A percentile compares a stretch with the other conserved stretches of the same genome.
Conservation (phyloP, 331 rosid species). For the Quercus tomentella region DNA sequence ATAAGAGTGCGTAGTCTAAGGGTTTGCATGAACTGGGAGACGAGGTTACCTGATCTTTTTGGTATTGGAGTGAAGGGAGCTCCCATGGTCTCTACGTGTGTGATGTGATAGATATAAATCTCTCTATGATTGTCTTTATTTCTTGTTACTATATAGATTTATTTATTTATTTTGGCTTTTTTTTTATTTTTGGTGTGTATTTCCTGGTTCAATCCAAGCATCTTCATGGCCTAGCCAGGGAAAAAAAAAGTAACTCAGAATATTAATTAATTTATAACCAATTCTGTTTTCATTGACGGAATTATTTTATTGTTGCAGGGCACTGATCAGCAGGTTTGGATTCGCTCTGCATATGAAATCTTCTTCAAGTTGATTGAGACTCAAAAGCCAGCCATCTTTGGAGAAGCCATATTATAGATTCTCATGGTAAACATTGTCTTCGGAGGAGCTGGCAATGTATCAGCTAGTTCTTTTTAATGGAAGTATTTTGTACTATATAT, state of each 20-base stretch:
- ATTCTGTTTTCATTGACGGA: too few relatives aligned
- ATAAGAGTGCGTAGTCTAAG: conserved; percentile 14
- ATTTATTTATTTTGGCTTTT: background rate
- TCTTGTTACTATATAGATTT: background rate
- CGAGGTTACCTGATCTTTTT: conserved; percentile 45
- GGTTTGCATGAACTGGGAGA: conserved; percentile 63
- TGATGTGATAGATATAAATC: too few relatives aligned
- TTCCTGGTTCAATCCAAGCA: too few relatives aligned
- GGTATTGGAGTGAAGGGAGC: conserved; percentile 83
- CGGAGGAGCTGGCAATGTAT: too few relatives aligned
- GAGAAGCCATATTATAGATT: background rate
- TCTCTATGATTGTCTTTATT: background rate
- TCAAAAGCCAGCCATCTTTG: background rate
- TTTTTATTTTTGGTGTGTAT: background rate
- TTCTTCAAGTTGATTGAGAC: too few relatives aligned
- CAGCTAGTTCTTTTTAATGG: too few relatives aligned
- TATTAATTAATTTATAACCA: too few relatives aligned
- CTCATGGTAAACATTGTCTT: too few relatives aligned
- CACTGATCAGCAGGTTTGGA: background rate
- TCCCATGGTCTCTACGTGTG: conserved; percentile 8
- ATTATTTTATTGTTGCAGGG: background rate
- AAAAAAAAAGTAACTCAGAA: too few relatives aligned
- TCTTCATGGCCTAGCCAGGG: too few relatives aligned
- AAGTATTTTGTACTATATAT: too few relatives aligned
- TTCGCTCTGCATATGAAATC: background rate